phyloP scores from a whole-genome alignment of 441 rosid species.

The Sinapis alba region DNA sequence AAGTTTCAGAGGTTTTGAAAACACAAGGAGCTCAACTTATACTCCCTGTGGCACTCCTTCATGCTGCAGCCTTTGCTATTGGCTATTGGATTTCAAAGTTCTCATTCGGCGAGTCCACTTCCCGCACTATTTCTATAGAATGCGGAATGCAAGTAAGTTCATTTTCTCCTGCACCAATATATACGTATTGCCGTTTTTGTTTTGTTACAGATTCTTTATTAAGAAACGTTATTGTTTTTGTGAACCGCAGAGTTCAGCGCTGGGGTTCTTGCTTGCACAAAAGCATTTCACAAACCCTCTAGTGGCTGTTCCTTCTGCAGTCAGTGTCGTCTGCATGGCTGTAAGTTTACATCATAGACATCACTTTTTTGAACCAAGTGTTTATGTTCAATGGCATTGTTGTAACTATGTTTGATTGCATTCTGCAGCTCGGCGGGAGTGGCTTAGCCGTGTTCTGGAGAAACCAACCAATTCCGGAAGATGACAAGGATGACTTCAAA shows the following conservation, averaged over 20 bases:
- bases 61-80: slow-evolving; percentile 81
- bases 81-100: slow-evolving; percentile 86
- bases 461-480: slow-evolving; percentile 67
- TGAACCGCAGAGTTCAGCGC: slow-evolving; percentile 82
- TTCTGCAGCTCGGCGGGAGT: slow-evolving; percentile 88
- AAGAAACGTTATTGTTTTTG: neutral
- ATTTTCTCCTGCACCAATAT: neutral
- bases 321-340: slow-evolving; percentile 97
- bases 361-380: neutral
- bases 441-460: slow-evolving; percentile 94
- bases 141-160: slow-evolving; percentile 92
- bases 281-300: slow-evolving; percentile 92
- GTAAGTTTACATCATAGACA: slow-evolving; percentile 47
- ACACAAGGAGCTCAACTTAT: slow-evolving; percentile 88
- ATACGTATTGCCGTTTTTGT: neutral
- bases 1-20: slow-evolving; percentile 86
- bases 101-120: slow-evolving; percentile 94
- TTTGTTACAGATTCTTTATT: neutral
- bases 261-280: slow-evolving; percentile 92
- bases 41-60: slow-evolving; percentile 83
- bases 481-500: slow-evolving; percentile 93
- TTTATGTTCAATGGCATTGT: neutral
- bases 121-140: slow-evolving; percentile 95
- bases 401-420: neutral
- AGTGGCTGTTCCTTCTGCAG: slow-evolving; percentile 97